Percentiles rank a stretch among this genome's conserved stretches.
These are phyloP conservation scores for Penicillium coprophilum DNA, from an alignment of 495 filamentous ascomycete genomes.

Conservation along the genomic window DNA sequence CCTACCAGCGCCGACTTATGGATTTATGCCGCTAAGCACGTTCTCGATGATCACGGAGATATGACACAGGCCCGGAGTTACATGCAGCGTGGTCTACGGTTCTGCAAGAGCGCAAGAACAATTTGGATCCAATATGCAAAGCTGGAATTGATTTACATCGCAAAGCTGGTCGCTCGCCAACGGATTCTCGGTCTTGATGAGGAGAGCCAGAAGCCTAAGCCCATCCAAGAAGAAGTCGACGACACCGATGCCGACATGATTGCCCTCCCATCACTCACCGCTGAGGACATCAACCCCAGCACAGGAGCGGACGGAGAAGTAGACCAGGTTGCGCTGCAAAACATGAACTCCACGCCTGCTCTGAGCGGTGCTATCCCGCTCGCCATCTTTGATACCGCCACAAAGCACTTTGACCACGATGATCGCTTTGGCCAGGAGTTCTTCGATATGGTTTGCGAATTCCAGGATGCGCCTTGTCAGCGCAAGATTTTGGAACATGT, in stretches of 20 bases:
- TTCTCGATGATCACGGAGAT: constrained; percentile 74
- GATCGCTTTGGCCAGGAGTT: constrained; percentile 67
- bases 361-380: constrained; percentile 87
- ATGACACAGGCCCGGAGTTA: constrained; percentile 83
- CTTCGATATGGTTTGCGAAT: constrained; percentile 74
- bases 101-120: constrained; percentile 68
- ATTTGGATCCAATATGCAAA: constrained; percentile 90
- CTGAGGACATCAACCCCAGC: constrained; percentile 64
- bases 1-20: constrained; percentile 82
- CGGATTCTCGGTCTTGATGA: constrained; percentile 68
- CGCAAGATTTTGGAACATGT: constrained; percentile 74
- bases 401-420: constrained; percentile 69
- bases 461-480: constrained; percentile 61
- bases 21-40: constrained; percentile 77
- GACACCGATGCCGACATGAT: constrained; percentile 56
- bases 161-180: constrained; percentile 70
- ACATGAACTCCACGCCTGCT: constrained; percentile 74
- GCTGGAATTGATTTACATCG: constrained; percentile 88
- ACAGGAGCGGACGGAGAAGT: constrained; percentile 48
- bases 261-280: constrained; percentile 60
- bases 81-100: constrained; percentile 83
- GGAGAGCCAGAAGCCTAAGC: constrained; percentile 40
- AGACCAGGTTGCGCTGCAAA: constrained; percentile 54
- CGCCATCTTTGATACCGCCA: constrained; percentile 85
- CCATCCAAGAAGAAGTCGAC: constrained; percentile 37